These are phyloP conservation scores for Coleophoma crateriformis DNA, from an alignment of 2,329 filamentous ascomycete species.

Conservation along the genomic window DNA sequence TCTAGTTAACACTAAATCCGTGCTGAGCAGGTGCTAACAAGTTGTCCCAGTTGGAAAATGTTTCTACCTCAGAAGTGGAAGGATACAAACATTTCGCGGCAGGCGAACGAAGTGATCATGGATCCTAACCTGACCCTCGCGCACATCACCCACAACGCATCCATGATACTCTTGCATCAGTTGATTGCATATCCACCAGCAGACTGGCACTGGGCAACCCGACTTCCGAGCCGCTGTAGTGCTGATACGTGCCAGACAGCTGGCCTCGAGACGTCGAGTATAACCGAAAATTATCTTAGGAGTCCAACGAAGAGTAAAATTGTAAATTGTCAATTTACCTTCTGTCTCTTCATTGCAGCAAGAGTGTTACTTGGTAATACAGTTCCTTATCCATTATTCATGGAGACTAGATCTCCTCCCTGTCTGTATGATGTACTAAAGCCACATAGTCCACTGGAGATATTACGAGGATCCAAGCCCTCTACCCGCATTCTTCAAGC, in stretches of 20 bases:
- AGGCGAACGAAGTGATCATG: conserved; percentile 21
- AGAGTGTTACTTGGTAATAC: conserved; percentile 20
- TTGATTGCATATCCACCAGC: conserved; percentile 25
- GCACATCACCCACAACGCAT: conserved; percentile 28
- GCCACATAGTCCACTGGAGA: conserved; percentile 15
- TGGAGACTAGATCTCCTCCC: too few species aligned
- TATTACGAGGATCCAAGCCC: conserved; percentile 13
- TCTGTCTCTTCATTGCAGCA: conserved; percentile 25
- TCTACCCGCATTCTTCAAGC: conserved; percentile 16
- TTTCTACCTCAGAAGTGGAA: conserved; percentile 37
- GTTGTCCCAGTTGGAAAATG: conserved; percentile 35
- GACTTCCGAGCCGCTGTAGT: conserved; percentile 21
- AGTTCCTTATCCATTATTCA: conserved; percentile 3
- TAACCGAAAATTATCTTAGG: conserved; percentile 24
- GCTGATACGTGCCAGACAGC: conserved; percentile 26
- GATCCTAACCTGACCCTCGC: conserved; percentile 30
- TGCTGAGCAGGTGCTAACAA: too few species aligned
- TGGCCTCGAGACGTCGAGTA: conserved; percentile 24
- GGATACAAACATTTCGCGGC: conserved; percentile 25
- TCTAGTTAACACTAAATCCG: too few species aligned
- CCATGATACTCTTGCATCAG: conserved; percentile 29
- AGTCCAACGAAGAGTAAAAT: conserved; percentile 12
- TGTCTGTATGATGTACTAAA: not conserved
- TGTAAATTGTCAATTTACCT: conserved; percentile 20
- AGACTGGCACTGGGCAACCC: conserved; percentile 14